A percentile compares a stretch with the other conserved stretches of the same genome.
These are phyloP conservation scores for Avena sativa DNA, from an alignment of 176 grass and related monocot genomes.

Conservation along the genomic window DNA sequence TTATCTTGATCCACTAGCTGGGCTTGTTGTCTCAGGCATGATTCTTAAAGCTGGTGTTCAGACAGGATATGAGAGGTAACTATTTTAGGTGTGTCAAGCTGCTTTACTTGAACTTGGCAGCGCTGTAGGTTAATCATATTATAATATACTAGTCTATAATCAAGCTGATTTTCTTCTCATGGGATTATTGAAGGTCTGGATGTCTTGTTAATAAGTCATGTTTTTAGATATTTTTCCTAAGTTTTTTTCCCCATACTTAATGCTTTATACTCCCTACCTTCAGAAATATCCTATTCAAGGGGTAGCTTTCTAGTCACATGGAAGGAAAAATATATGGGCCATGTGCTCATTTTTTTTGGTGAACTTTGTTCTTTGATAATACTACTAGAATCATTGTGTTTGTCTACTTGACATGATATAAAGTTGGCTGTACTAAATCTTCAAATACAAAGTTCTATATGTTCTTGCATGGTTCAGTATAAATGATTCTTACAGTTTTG, in stretches of 20 bases:
- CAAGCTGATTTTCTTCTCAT: constrained; percentile 8
- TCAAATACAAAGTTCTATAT: neutral
- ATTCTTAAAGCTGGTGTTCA: constrained; percentile 94
- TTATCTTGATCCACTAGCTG: constrained; percentile 93
- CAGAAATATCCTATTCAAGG: constrained; percentile 4
- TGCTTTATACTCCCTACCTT: neutral
- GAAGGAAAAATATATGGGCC: neutral
- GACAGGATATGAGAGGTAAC: constrained; percentile 88
- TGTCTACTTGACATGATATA: neutral
- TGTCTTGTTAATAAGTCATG: neutral
- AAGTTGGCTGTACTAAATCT: constrained; percentile 10
- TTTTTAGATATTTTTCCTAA: constrained; percentile 1
- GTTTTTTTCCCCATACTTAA: neutral
- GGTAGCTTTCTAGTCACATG: constrained; percentile 27
- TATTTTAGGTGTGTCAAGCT: constrained; percentile 28
- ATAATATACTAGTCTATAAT: constrained; percentile 8
- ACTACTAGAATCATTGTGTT: neutral
- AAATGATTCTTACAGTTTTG: constrained; percentile 7
- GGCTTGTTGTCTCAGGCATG: constrained; percentile 90
- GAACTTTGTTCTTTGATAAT: neutral
- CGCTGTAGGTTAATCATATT: neutral
- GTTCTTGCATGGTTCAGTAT: constrained; percentile 16
- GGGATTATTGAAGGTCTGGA: neutral
- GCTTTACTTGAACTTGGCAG: constrained; percentile 4
- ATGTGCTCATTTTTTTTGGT: neutral